A percentile compares a stretch with the other conserved stretches of the same genome.
These are phyloP conservation scores for Tetradesmus lagerheimii DNA, from an alignment of 139 green algal species.

Conservation along the genomic window DNA sequence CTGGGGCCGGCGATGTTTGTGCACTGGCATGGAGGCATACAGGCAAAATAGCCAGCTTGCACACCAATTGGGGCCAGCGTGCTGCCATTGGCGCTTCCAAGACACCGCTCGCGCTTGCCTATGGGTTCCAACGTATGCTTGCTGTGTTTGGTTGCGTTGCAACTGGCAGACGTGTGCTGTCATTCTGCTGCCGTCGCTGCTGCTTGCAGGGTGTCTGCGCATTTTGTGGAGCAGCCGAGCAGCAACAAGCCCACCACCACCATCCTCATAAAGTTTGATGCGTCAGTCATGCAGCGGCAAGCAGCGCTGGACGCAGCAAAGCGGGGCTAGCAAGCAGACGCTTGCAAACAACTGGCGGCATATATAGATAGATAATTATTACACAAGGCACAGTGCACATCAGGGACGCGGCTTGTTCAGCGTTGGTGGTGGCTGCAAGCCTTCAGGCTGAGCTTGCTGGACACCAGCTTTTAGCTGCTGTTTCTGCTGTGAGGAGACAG, in stretches of 20 bases:
- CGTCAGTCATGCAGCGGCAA: slow-evolving; percentile 80
- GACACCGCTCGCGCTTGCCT: too few species aligned
- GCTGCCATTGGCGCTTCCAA: too few species aligned
- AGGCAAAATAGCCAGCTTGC: too few species aligned
- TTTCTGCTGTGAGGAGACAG: too few species aligned
- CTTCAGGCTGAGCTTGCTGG: too few species aligned
- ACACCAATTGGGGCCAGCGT: too few species aligned
- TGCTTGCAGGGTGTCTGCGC: slow-evolving; percentile 82
- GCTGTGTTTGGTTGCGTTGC: background rate
- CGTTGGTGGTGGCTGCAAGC: too few species aligned
- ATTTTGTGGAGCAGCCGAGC: slow-evolving; percentile 70
- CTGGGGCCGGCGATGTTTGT: background rate
- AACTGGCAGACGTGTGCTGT: background rate
- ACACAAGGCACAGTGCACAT: too few species aligned
- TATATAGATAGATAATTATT: too few species aligned
- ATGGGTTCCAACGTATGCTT: background rate
- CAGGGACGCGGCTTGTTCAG: too few species aligned
- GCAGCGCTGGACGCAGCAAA: slow-evolving; percentile 51
- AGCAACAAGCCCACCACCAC: slow-evolving; percentile 81
- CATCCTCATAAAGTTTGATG: slow-evolving; percentile 93
- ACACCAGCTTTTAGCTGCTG: too few species aligned
- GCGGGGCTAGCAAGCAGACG: slow-evolving; percentile 8
- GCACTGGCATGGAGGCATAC: too few species aligned
- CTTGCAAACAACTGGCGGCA: background rate
- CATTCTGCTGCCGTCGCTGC: background rate